Evolutionary conservation across 106 monocot genomes (phyloP).

Genomic region (Allium sativum): DNA sequence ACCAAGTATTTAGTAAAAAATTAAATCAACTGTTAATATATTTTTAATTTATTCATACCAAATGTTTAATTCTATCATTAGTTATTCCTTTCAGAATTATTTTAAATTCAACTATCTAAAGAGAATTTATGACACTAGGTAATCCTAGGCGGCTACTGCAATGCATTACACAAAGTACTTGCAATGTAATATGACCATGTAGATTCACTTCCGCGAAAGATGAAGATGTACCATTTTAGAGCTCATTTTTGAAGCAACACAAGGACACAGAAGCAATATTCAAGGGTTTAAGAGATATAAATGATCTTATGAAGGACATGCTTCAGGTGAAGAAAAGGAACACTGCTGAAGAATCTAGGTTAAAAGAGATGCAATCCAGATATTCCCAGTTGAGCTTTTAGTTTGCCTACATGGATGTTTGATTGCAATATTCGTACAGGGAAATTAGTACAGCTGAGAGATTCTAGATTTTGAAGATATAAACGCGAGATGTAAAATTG

Average conservation of each 20-base stretch:
- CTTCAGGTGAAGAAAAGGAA: conserved; percentile 59
- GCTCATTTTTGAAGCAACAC: conserved; percentile 74
- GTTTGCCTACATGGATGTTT: conserved; percentile 85
- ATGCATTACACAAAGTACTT: conserved; percentile 75
- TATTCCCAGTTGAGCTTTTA: conserved; percentile 88
- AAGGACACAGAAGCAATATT: conserved; percentile 58
- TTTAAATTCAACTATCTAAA: too few species aligned
- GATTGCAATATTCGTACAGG: not conserved
- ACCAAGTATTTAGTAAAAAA: too few species aligned
- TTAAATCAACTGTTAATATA: too few species aligned
- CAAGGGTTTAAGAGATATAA: conserved; percentile 81
- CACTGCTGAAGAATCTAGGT: conserved; percentile 50
- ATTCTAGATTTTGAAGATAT: conserved; percentile 10
- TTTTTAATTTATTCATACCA: too few species aligned
- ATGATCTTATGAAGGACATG: conserved; percentile 86
- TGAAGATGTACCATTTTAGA: conserved; percentile 38
- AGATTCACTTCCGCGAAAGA: conserved; percentile 59
- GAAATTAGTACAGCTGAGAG: not conserved
- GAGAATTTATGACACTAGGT: too few species aligned
- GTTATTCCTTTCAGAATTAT: too few species aligned
- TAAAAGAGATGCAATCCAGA: conserved; percentile 84
- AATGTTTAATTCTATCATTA: too few species aligned
- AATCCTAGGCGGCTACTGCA: conserved; percentile 33
- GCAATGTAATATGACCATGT: conserved; percentile 87
- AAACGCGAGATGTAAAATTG: not conserved